Evolutionary conservation across 2,329 filamentous ascomycete genomes (phyloP), one percentile per base, ranked within the genome.

Genomic region (Xylariaceae sp.): DNA sequence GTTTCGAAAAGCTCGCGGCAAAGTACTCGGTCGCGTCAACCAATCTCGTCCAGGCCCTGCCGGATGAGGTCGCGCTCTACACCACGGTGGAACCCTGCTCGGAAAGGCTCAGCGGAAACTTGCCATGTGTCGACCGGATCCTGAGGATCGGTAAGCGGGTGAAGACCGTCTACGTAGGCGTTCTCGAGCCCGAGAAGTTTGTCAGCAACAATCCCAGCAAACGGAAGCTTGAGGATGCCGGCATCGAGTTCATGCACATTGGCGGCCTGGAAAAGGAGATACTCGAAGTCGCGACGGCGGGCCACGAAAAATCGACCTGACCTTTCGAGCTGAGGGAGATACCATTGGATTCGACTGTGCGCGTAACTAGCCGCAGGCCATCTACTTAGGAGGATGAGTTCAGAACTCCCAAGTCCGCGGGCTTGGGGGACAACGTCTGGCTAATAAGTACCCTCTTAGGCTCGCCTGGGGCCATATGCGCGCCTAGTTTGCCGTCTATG

Each of bases 31-130:
- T 70, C 0, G 38, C 67, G 0, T 78, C 83, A 44, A 72, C 75
- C 33, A 54, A 60, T 1, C 67, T 87, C 4, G 60, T 59, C 11
- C 51, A 63, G 13, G 58, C 67, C 11, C 50, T 82, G 6, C 68
- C 74, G 0, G 59, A 68, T 21, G 61, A 73, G 1, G 63, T 73
- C 2, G 69, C 75, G 4, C 70, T 98, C 10, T 96, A 95, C 59
- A 95, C 93, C 1, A 95, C 89, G 1, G 87, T 98, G 68, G 92
- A 92, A 58, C 86, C 86, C 1, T 93, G 86, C 55, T 81, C 75
- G 33, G 67, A 79, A 49, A 69, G 86, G 24, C 63, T 87, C 32
- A 86, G 80, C 49, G 84, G 84, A 4, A 88, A 89, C 51, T 50
- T 75, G 34, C 71, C 83, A 1, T 93, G 92, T 51, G 83, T 86